Evolutionary conservation across 75 land plant species (phyloP).

Genomic region (Pinus taeda): DNA sequence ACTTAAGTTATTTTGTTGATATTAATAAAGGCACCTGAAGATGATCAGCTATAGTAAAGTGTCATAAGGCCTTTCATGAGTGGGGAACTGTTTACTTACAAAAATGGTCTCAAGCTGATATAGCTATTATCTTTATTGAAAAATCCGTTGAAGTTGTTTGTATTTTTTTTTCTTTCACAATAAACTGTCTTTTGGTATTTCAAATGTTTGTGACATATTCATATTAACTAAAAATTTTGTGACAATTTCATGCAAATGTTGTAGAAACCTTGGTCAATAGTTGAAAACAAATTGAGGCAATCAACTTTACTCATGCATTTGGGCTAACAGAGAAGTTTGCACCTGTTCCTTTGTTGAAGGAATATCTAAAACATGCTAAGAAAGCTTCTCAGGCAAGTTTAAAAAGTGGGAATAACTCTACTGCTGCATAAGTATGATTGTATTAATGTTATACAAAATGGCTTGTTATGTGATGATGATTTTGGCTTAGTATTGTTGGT

Average conservation of each 20-base stretch:
- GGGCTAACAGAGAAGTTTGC: constrained; percentile 58
- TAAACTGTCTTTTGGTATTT: no score
- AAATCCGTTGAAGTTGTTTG: no score
- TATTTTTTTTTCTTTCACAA: no score
- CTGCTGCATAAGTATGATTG: constrained; percentile 31
- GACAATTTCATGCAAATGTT: constrained; percentile 36
- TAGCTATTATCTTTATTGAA: no score
- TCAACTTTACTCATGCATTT: constrained; percentile 58
- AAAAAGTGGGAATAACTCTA: constrained; percentile 58
- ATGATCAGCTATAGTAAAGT: no score
- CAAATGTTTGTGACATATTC: not conserved
- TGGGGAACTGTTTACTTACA: no score
- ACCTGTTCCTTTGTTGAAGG: constrained; percentile 65
- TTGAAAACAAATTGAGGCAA: constrained; percentile 69
- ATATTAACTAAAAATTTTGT: not conserved
- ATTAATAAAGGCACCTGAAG: no score
- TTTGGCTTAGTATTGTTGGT: not conserved
- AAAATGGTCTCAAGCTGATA: no score
- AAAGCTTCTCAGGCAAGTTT: constrained; percentile 38
- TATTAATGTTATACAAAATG: not conserved
- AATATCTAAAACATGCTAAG: constrained; percentile 67
- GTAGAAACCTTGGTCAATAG: constrained; percentile 48
- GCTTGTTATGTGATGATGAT: not conserved
- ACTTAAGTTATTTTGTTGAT: no score
- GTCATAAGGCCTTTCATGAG: no score